phyloP scores from a whole-genome alignment of 306 rosid species.

The Sophora flavescens region DNA sequence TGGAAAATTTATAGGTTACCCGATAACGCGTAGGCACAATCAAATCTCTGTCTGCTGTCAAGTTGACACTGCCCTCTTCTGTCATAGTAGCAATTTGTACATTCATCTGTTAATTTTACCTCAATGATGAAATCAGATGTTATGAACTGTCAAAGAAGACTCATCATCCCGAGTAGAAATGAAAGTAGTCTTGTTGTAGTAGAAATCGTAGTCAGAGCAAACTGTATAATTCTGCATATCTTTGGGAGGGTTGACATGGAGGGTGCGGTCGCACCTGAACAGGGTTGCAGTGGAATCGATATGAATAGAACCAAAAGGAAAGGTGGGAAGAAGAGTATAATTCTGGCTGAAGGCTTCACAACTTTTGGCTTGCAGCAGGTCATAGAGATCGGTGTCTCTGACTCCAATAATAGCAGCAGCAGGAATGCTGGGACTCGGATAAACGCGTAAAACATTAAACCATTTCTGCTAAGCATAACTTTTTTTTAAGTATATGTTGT shows the following conservation, averaged over 20 bases:
- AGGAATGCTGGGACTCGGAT: too few relatives aligned
- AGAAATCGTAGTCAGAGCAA: neutral
- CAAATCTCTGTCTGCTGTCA: neutral
- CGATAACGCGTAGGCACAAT: conserved; percentile 6
- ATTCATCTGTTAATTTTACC: conserved; percentile 24
- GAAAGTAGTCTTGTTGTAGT: too few relatives aligned
- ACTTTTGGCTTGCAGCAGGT: neutral
- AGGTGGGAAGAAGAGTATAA: conserved; percentile 36
- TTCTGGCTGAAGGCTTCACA: conserved; percentile 45
- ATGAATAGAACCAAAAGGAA: conserved; percentile 19
- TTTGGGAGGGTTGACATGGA: neutral
- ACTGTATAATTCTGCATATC: neutral
- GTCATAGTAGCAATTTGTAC: conserved; percentile 37
- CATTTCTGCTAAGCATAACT: too few relatives aligned
- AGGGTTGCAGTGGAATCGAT: neutral
- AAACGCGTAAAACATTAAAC: too few relatives aligned
- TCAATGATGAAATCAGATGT: neutral
- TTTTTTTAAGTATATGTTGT: too few relatives aligned
- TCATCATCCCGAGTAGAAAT: too few relatives aligned
- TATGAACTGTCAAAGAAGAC: conserved; percentile 1
- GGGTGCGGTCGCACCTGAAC: conserved; percentile 46
- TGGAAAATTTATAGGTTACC: neutral
- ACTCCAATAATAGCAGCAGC: too few relatives aligned
- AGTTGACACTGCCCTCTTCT: conserved; percentile 36
- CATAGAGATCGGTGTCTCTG: conserved; percentile 4